These are phyloP conservation scores for Carex cristatella DNA, from an alignment of 176 grass and related monocot species.

Conservation along the genomic window DNA sequence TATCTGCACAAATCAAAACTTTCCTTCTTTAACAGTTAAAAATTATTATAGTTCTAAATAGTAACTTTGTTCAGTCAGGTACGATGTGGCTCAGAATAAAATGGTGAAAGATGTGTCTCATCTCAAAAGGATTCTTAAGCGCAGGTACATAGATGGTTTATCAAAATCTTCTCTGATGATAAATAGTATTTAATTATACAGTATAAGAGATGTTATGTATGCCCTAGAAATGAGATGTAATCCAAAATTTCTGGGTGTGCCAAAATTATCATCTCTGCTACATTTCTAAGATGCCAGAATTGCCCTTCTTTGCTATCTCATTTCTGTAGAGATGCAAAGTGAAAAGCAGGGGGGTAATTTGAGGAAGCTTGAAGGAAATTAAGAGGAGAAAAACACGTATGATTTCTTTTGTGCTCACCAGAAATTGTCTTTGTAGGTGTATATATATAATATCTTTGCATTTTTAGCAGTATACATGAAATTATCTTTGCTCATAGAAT, in stretches of 20 bases:
- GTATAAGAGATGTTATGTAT: not conserved
- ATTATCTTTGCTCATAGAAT: not conserved
- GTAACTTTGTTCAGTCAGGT: conserved; percentile 63
- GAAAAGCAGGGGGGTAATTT: not conserved
- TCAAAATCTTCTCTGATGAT: not conserved
- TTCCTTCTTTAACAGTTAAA: not conserved
- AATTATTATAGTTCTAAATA: not conserved
- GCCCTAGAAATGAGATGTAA: not conserved
- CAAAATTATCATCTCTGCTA: not conserved
- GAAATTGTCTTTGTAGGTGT: not conserved
- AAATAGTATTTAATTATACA: not conserved
- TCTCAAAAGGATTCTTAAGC: conserved; percentile 76
- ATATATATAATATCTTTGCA: not conserved
- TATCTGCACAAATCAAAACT: not conserved
- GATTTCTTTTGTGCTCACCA: not conserved
- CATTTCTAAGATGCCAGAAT: not conserved
- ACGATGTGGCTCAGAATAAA: conserved; percentile 50
- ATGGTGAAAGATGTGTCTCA: conserved; percentile 52
- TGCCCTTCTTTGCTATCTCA: not conserved
- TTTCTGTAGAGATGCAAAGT: not conserved
- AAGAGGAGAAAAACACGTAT: not conserved
- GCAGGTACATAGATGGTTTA: conserved; percentile 45
- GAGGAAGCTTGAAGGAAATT: not conserved
- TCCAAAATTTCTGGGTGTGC: not conserved
- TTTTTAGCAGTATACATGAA: not conserved